These are phyloP conservation scores for Suillus lakei DNA, from an alignment of 768 basidiomycete species.

Conservation along the genomic window DNA sequence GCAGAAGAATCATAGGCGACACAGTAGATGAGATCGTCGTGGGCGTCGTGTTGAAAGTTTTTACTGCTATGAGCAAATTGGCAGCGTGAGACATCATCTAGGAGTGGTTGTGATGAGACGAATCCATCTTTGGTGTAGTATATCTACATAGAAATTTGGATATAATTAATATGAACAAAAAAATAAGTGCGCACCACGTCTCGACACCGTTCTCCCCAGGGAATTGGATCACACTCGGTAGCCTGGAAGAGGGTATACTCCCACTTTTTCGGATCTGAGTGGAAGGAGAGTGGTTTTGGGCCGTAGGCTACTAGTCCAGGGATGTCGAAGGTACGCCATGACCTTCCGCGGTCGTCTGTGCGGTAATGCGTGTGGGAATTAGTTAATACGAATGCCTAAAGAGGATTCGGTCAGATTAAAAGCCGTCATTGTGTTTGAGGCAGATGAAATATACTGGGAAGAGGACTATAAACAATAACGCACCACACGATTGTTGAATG, in stretches of 20 bases:
- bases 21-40: slow-evolving; percentile 82
- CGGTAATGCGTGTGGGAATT: slow-evolving; percentile 77
- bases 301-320: slow-evolving; percentile 54
- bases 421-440: neutral
- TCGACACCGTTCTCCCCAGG: slow-evolving; percentile 63
- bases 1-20: slow-evolving; percentile 78
- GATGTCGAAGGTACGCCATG: slow-evolving; percentile 84
- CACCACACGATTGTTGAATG: slow-evolving; percentile 79
- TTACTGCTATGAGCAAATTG: slow-evolving; percentile 88
- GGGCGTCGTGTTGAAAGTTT: slow-evolving; percentile 80
- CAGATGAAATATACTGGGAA: slow-evolving; percentile 9
- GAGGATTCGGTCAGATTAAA: slow-evolving; percentile 1
- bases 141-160: slow-evolving; percentile 54
- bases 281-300: slow-evolving; percentile 79
- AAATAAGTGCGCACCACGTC: slow-evolving; percentile 59
- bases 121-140: slow-evolving; percentile 91
- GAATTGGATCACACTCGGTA: slow-evolving; percentile 57
- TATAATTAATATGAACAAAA: slow-evolving; percentile 6
- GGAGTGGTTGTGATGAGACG: slow-evolving; percentile 57
- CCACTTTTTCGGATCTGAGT: slow-evolving; percentile 72
- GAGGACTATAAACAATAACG: slow-evolving; percentile 23
- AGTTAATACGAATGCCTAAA: slow-evolving; percentile 87
- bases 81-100: slow-evolving; percentile 76
- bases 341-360: slow-evolving; percentile 84
- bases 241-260: slow-evolving; percentile 84